Conservation (phyloP, 2,329 filamentous ascomycete species). For the Polytolypa hystricis region DNA sequence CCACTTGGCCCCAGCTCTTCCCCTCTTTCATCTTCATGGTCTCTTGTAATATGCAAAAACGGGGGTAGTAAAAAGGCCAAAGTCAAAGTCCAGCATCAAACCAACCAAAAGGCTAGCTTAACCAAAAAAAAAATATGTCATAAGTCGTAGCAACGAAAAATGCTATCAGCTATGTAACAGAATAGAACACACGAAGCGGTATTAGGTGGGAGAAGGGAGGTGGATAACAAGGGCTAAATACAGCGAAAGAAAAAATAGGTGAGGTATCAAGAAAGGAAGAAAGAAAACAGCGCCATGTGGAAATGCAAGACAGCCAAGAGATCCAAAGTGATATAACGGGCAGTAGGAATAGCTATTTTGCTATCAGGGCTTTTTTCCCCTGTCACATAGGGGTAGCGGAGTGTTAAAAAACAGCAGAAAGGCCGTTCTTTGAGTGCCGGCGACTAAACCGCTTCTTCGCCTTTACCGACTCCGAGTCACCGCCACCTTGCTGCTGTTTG, state of each 20-base stretch:
- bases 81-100: too few relatives aligned
- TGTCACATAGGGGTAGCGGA: slow-evolving; percentile 11
- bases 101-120: too few relatives aligned
- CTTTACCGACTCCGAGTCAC: slow-evolving; percentile 45
- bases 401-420: slow-evolving; percentile 69
- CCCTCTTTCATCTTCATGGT: too few relatives aligned
- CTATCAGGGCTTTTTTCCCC: too few relatives aligned
- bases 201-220: slow-evolving; percentile 3
- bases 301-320: slow-evolving; percentile 8
- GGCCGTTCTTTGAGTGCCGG: slow-evolving; percentile 85
- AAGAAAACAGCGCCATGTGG: background rate
- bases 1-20: too few relatives aligned
- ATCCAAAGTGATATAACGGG: slow-evolving; percentile 11
- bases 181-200: slow-evolving; percentile 2
- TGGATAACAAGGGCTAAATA: background rate
- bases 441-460: slow-evolving; percentile 68
- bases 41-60: too few relatives aligned
- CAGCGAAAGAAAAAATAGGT: background rate
- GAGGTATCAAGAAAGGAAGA: background rate
- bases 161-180: slow-evolving; percentile 1
- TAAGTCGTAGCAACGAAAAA: slow-evolving; percentile 9
- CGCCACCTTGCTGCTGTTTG: slow-evolving; percentile 29
- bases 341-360: slow-evolving; percentile 13
- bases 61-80: background rate
- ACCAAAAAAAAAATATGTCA: slow-evolving; percentile 7